Conservation (phyloP, 192 early-diverging fungal species). For the Backusella sp. region DNA sequence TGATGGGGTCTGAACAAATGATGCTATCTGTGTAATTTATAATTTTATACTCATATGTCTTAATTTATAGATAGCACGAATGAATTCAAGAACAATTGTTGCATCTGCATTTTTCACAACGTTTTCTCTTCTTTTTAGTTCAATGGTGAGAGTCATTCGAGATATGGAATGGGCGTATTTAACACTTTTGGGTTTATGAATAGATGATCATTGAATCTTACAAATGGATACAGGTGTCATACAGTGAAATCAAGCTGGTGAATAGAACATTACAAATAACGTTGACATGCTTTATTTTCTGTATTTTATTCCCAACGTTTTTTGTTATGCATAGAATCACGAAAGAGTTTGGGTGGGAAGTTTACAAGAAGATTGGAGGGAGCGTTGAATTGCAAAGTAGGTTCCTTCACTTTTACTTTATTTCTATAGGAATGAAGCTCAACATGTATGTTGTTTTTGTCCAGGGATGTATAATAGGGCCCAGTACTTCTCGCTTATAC, state of each 20-base stretch:
- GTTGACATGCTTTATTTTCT: not conserved
- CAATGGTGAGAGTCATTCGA: not conserved
- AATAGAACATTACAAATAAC: not conserved
- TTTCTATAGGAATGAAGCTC: not conserved
- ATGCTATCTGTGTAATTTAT: not conserved
- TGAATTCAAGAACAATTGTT: conserved; percentile 1
- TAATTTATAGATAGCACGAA: not conserved
- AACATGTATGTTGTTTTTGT: not conserved
- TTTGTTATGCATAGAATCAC: not conserved
- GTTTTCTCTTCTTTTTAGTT: conserved; percentile 1
- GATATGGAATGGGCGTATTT: not conserved
- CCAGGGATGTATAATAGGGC: not conserved
- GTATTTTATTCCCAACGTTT: not conserved
- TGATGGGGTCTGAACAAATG: not conserved
- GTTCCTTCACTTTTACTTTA: not conserved
- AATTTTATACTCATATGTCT: not conserved
- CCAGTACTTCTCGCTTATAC: not conserved
- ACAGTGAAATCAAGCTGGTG: not conserved
- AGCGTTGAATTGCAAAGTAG: not conserved
- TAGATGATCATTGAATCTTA: conserved; percentile 7
- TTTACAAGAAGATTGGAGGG: not conserved
- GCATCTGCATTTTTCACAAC: not conserved
- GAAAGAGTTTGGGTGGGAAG: not conserved
- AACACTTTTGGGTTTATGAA: not conserved
- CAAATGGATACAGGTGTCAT: not conserved